Evolutionary conservation across 2,329 filamentous ascomycete genomes (phyloP).

Genomic region (Claviceps quebecensis): DNA sequence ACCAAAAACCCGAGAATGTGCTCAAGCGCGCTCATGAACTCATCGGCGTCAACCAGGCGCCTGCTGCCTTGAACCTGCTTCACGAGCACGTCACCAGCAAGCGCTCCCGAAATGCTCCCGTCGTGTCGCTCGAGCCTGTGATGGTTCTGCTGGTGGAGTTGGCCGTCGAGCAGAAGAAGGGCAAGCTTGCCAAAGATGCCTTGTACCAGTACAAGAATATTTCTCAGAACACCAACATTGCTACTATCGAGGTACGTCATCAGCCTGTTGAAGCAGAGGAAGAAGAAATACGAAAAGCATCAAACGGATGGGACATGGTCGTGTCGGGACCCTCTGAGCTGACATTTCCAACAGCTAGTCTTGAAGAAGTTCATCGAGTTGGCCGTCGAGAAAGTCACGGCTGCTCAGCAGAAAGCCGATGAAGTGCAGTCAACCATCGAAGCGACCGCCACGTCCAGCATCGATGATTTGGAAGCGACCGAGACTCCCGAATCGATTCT

Average conservation of each 20-base stretch:
- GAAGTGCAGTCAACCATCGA: slow-evolving; percentile 84
- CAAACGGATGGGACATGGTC: not conserved
- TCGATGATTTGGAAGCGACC: slow-evolving; percentile 91
- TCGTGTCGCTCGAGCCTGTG: slow-evolving; percentile 89
- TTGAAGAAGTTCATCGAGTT: slow-evolving; percentile 97
- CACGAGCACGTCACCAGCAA: slow-evolving; percentile 99
- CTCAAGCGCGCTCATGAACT: slow-evolving; percentile 97
- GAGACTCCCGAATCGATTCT: slow-evolving; percentile 98
- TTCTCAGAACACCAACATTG: slow-evolving; percentile 96
- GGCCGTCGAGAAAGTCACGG: slow-evolving; percentile 88
- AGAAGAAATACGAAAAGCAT: not conserved
- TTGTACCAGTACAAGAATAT: slow-evolving; percentile 99
- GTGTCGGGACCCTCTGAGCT: slow-evolving; percentile 3
- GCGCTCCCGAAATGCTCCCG: slow-evolving; percentile 91
- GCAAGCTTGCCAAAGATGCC: slow-evolving; percentile 95
- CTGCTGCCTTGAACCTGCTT: slow-evolving; percentile 83
- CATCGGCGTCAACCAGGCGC: slow-evolving; percentile 89
- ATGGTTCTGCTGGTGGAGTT: slow-evolving; percentile 97
- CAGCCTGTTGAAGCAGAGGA: not conserved
- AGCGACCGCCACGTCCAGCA: slow-evolving; percentile 52
- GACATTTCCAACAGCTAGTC: slow-evolving; percentile 46
- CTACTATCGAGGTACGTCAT: slow-evolving; percentile 71
- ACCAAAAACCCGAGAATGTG: slow-evolving; percentile 98
- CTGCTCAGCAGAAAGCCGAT: slow-evolving; percentile 90
- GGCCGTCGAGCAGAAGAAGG: slow-evolving; percentile 93